Percentiles rank a stretch among this genome's conserved stretches.
These are phyloP conservation scores for Pulveroboletus frians DNA, from an alignment of 768 basidiomycete species.

Conservation along the genomic window DNA sequence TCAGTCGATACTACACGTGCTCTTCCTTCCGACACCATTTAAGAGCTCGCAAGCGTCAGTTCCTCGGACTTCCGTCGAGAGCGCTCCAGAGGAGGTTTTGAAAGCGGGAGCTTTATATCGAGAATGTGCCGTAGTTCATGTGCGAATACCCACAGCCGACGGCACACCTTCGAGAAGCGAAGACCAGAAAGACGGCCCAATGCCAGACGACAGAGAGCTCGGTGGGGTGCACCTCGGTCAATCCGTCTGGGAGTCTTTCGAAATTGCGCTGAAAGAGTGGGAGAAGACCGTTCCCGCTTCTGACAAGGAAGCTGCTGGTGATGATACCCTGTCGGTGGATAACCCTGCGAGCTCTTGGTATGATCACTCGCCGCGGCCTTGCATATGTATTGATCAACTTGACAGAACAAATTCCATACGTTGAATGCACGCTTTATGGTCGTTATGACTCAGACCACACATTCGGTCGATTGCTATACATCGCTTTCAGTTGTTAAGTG, in stretches of 20 bases:
- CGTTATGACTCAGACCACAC: background rate
- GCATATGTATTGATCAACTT: background rate
- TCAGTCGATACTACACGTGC: conserved; percentile 75
- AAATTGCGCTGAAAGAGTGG: conserved; percentile 62
- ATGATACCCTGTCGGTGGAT: conserved; percentile 26
- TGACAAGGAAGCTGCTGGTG: conserved; percentile 16
- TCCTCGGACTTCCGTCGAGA: conserved; percentile 5
- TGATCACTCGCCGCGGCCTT: background rate
- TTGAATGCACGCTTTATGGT: background rate
- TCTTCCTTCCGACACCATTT: conserved; percentile 79
- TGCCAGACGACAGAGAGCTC: conserved; percentile 62
- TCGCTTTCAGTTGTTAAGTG: conserved; percentile 6
- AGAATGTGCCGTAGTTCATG: conserved; percentile 62
- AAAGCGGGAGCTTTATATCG: conserved; percentile 75
- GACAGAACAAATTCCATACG: conserved; percentile 2
- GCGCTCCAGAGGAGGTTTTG: conserved; percentile 53
- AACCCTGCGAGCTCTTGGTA: conserved; percentile 16
- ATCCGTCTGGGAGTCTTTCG: conserved; percentile 74
- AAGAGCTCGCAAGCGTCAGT: conserved; percentile 40
- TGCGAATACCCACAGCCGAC: conserved; percentile 34
- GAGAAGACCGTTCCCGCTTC: conserved; percentile 36
- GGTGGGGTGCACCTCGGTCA: conserved; percentile 67
- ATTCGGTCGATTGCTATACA: conserved; percentile 1
- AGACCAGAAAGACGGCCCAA: conserved; percentile 30
- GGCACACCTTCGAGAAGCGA: conserved; percentile 19